phyloP scores from a whole-genome alignment of 805 yeast species.

The Nakazawaea wickerhamii region DNA sequence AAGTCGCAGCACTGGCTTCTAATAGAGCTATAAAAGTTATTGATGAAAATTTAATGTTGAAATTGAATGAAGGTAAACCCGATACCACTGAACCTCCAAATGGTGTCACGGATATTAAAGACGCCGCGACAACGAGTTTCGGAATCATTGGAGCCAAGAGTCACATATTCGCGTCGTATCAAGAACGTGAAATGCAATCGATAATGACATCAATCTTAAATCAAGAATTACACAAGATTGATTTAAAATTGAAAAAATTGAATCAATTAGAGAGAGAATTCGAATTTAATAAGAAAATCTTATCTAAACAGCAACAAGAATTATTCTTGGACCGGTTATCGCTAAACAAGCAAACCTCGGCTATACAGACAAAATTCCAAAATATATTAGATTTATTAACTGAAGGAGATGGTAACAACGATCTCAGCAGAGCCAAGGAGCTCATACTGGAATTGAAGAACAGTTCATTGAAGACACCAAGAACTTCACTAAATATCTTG shows the following conservation, averaged over 20 bases:
- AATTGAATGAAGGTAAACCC: slow-evolving; percentile 29
- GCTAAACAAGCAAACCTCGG: slow-evolving; percentile 53
- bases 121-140: slow-evolving; percentile 64
- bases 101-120: slow-evolving; percentile 34
- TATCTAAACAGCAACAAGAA: slow-evolving; percentile 62
- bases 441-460: slow-evolving; percentile 25
- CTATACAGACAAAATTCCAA: slow-evolving; percentile 42
- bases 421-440: slow-evolving; percentile 17
- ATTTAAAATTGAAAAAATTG: slow-evolving; percentile 55
- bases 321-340: slow-evolving; percentile 59
- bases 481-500: slow-evolving; percentile 26
- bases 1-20: slow-evolving; percentile 80
- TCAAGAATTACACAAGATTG: slow-evolving; percentile 57
- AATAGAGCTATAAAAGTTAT: slow-evolving; percentile 48
- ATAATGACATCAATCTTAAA: slow-evolving; percentile 53
- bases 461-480: slow-evolving; percentile 25
- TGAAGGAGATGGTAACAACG: slow-evolving; percentile 15
- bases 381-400: slow-evolving; percentile 26
- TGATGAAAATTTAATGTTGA: slow-evolving; percentile 36
- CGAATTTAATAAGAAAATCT: slow-evolving; percentile 55
- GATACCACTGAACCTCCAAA: slow-evolving; percentile 11
- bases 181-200: slow-evolving; percentile 71
- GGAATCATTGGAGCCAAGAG: slow-evolving; percentile 76
- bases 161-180: slow-evolving; percentile 72
- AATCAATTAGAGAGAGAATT: slow-evolving; percentile 58